A percentile compares a stretch with the other conserved stretches of the same genome.
These are phyloP conservation scores for Ilyonectria mors-panacis DNA, from an alignment of 2,329 filamentous ascomycete genomes.

Conservation along the genomic window DNA sequence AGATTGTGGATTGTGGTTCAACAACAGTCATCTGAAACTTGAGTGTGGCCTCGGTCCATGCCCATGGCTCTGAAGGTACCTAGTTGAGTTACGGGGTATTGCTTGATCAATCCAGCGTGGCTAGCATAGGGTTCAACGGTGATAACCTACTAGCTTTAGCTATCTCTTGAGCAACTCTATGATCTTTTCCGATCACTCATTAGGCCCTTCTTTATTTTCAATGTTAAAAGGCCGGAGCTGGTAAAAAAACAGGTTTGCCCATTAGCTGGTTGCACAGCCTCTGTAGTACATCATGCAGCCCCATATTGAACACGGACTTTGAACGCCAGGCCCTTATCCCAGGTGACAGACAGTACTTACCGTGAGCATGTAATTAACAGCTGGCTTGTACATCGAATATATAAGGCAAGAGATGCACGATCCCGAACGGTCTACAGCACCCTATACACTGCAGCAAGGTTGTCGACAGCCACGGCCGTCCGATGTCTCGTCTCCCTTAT, in stretches of 20 bases:
- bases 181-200: not conserved
- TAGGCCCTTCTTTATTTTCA: too few species aligned
- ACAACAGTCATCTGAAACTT: too few species aligned
- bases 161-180: not conserved
- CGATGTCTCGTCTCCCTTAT: conserved; percentile 24
- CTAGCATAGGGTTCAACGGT: too few species aligned
- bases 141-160: not conserved
- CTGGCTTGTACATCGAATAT: not conserved
- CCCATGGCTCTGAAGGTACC: not conserved
- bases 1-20: too few species aligned
- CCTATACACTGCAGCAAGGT: not conserved
- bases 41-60: not conserved
- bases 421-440: not conserved
- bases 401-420: not conserved
- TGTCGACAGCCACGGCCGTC: conserved; percentile 8
- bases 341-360: not conserved
- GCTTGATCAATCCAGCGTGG: not conserved
- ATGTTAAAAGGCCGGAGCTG: too few species aligned
- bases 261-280: too few species aligned
- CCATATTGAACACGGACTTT: not conserved
- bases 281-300: too few species aligned
- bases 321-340: too few species aligned
- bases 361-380: not conserved
- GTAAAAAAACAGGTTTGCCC: too few species aligned
- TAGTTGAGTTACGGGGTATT: too few species aligned